These are phyloP conservation scores for Marasmius tenuissimus DNA, from an alignment of 1,284 basidiomycete genomes.

Conservation along the genomic window DNA sequence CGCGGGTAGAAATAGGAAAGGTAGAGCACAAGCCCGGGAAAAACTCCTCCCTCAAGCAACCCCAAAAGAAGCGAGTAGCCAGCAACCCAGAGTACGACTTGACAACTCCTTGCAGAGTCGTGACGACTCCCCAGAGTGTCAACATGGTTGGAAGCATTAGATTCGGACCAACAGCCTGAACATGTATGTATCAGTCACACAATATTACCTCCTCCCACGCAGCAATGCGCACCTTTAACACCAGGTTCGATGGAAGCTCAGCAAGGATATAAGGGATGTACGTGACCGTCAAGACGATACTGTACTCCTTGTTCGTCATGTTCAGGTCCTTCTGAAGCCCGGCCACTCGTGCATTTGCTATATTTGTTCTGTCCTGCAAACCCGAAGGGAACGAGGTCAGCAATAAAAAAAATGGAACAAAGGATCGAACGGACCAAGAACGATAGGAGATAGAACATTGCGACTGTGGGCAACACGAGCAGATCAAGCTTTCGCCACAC, in stretches of 20 bases:
- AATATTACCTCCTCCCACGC: not conserved
- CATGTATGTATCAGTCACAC: not conserved
- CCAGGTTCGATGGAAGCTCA: constrained; percentile 60
- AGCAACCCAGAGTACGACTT: constrained; percentile 52
- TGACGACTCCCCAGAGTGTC: constrained; percentile 57
- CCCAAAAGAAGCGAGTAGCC: constrained; percentile 67
- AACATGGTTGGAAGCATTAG: constrained; percentile 56
- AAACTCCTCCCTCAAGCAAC: constrained; percentile 60
- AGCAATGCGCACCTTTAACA: constrained; percentile 44
- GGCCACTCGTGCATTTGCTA: constrained; percentile 60
- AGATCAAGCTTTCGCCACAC: constrained; percentile 24
- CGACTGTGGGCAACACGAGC: constrained; percentile 20
- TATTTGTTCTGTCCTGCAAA: constrained; percentile 45
- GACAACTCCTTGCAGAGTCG: constrained; percentile 57
- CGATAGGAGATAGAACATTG: constrained; percentile 23
- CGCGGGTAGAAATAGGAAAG: constrained; percentile 60
- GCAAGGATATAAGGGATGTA: constrained; percentile 58
- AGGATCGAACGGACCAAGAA: constrained; percentile 15
- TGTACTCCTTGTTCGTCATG: constrained; percentile 55
- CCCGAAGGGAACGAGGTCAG: not conserved
- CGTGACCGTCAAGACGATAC: constrained; percentile 51
- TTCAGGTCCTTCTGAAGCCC: constrained; percentile 53
- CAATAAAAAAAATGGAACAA: not conserved
- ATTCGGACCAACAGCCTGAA: constrained; percentile 54
- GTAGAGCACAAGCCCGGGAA: constrained; percentile 61